Base-by-base conservation (phyloP, 2,329 filamentous ascomycete species). In the Talaromyces sp. region DNA sequence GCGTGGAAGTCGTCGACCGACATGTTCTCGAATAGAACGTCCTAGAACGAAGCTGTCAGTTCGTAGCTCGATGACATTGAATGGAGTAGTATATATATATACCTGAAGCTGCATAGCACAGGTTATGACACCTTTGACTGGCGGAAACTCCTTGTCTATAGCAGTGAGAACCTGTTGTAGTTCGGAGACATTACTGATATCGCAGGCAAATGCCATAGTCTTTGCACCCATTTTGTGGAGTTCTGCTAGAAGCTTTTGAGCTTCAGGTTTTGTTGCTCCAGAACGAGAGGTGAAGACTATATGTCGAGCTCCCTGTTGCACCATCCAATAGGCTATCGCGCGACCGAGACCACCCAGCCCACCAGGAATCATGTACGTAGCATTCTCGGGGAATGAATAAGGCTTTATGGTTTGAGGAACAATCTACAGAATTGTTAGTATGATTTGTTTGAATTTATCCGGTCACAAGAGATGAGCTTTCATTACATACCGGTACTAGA, bases 261-360 rank as follows among this genome's bases (percentile, higher is more conserved):
- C 45, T 24, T 47, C 45, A 13, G 45, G 45, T 47, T 14, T 24
- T 47, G 45, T 24, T 14, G 45, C 19, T 24, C 45, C 45, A 7
- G 45, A 24, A 7, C 22, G 45, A 24, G 74, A 76, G 27, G 74
- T 71, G 9, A 77, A 54, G 6, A 73, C 68, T 19, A 78, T 54
- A 60, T 71, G 47, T 13, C 70, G 62, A 10, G 73, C 75, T 5
- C 76, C 75, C 59, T 69, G 65, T 5, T 47, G 33, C 9, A 72
- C 66, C 74, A 78, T 75, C 72, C 71, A 78, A 13, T 69, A 56
- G 48, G 66, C 68, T 31, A 76, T 39, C 5, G 73, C 75, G 19
- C 68, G 69, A 19, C 75, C 75, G 31, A 77, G 65, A 9, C 70
- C 69, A 37, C 43, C 59, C 19, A 61, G n/a, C 16, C 59, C 59